Base-by-base conservation (phyloP, 169 alveolate genomes). In the Plasmodium vinckei region DNA sequence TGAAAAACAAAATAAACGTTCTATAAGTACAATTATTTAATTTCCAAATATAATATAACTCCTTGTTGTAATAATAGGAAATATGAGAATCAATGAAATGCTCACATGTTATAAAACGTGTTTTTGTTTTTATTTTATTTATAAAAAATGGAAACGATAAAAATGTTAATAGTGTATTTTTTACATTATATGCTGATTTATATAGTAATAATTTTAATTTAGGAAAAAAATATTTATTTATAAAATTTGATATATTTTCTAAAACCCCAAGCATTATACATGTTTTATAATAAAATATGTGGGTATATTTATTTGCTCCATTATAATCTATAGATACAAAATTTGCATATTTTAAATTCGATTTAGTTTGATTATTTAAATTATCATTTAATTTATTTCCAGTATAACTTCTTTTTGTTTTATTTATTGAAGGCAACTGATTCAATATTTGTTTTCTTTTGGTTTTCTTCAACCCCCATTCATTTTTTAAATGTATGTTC, bases 21-120 rank as follows among this genome's bases (percentile, higher is more conserved):
- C 88, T 63, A 23, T 77, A 77, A 1, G 88, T 64, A 46, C 88
- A 77, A 19, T 56, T 44, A n/a, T 64, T 63, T 10, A 77, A 19
- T 51, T 77, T 77, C 88, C 88, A 77, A 10, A 77, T 63, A 21
- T 10, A 13, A 46, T 77, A 77, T 9, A 77, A 17, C 23, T 53
- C 60, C 27, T 77, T 77, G 46, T 64, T 27, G 17, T 63, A 77
- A 6, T 39, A 64, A 19, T 47, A 57, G 47, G 65, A 77, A 25
- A 77, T 64, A 9, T 77, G 88, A 3, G 88, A 77, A 63, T 77
- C 88, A 15, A 77, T 77, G 21, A 77, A 77, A 56, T 77, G 88
- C 17, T 77, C 88, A 19, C 88, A 77, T 54, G 10, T n/a, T 2
- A 77, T 42, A 51, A 63, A 56, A 47, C 63, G 10, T 7, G 21